Base-by-base conservation (phyloP, 176 grass and related monocot species). In the Triticum monococcum region DNA sequence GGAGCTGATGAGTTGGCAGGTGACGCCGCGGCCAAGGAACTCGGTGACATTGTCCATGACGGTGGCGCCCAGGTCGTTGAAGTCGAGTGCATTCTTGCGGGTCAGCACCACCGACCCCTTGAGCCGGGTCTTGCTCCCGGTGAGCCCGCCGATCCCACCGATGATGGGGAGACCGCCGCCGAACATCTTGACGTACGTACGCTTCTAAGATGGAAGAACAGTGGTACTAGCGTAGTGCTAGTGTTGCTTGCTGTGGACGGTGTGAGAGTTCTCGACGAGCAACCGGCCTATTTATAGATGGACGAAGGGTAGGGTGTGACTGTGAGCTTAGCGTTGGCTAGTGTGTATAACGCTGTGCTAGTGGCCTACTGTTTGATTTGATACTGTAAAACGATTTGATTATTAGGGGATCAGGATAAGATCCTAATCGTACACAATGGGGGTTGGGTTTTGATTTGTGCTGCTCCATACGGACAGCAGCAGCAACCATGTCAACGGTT, bases 1-100 rank as follows among this genome's bases (percentile, higher is more conserved):
- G 78, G 89, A 69, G 83, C 89, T 90, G 89, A 94, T 60, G 62
- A 94, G 92, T 30, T 91, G 83, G 36, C 90, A 87, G 45, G 89
- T 68, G 86, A 94, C 73, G 7, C 75, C 35, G 2, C 64, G 17
- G 45, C 83, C 86, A 37, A 94, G 82, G 66, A 94, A 63, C 65
- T 94, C 92, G 67, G 62, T 5, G 20, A 94, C 45, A 25, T 72
- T 32, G 46, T 93, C 86, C 66, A 88, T 20, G 28, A 91, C 3
- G 82, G 82, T 76, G 25, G 86, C 92, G 57, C 45, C 64, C 41
- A 70, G 86, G 77, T 89, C 83, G 24, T 74, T 90, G 86, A 93
- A 6, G 71, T 93, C 92, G 56, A 93, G 83, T 23, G 66, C 86
- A 20, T 91, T 91, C 82, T 91, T 88, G 56, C 81, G 84, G 86